Evolutionary conservation across 164 flowering plant genomes (phyloP).

Genomic region (Dillenia turbinata): DNA sequence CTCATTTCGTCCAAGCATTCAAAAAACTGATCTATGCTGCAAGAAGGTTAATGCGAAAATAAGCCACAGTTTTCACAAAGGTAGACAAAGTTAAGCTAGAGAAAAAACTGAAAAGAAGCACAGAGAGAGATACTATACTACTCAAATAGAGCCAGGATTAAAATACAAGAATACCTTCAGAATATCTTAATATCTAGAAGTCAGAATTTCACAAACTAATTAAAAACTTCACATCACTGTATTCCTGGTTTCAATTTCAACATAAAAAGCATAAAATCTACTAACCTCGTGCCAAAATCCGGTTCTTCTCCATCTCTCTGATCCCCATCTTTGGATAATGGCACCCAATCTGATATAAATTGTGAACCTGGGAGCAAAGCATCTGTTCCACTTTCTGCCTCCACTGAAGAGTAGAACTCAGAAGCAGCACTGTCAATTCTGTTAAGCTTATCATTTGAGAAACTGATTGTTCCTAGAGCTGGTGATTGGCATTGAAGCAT

Average conservation of each 20-base stretch:
- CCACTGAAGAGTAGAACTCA: constrained; percentile 17
- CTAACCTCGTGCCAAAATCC: constrained; percentile 87
- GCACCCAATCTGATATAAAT: constrained; percentile 87
- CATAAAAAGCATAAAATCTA: constrained; percentile 10
- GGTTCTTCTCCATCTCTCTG: constrained; percentile 42
- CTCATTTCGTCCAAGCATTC: constrained; percentile 93
- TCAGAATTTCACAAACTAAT: too few relatives aligned
- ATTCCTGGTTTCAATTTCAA: not conserved
- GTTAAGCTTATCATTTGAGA: constrained; percentile 18
- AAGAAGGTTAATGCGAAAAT: constrained; percentile 14
- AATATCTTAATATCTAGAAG: too few relatives aligned
- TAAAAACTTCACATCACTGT: not conserved
- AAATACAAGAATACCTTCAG: too few relatives aligned
- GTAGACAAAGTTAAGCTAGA: not conserved
- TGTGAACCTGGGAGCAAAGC: constrained; percentile 48
- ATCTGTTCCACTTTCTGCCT: constrained; percentile 27
- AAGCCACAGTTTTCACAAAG: not conserved
- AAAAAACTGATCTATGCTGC: constrained; percentile 93
- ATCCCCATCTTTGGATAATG: constrained; percentile 24
- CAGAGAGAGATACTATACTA: not conserved
- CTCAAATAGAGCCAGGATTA: too few relatives aligned
- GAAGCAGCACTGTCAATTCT: constrained; percentile 19
- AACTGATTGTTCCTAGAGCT: constrained; percentile 21
- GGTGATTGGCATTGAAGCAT: constrained; percentile 31
- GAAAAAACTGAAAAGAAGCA: not conserved